phyloP scores from a whole-genome alignment of 179 eudicot species.

The Camellia oleifera region DNA sequence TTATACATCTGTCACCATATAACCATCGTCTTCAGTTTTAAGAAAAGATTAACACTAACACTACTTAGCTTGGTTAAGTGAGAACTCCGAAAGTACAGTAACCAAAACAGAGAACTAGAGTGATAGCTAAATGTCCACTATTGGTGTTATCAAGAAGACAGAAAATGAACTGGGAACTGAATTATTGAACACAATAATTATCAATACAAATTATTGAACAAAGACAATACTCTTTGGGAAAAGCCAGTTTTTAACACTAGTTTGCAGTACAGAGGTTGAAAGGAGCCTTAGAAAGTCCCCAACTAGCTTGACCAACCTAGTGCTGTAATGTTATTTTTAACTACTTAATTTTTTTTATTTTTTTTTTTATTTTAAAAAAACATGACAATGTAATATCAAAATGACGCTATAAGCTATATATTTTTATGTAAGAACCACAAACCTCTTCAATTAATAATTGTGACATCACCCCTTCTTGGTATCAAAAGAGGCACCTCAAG shows the following conservation, averaged over 20 bases:
- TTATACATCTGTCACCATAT: background rate
- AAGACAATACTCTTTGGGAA: background rate
- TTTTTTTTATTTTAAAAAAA: background rate
- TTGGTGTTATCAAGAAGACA: background rate
- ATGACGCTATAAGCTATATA: background rate
- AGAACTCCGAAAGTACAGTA: background rate
- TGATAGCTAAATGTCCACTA: background rate
- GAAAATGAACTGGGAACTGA: background rate
- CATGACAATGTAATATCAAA: background rate
- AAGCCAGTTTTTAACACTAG: background rate
- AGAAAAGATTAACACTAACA: background rate
- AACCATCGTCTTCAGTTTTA: background rate
- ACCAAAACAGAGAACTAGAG: background rate
- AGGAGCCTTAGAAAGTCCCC: background rate
- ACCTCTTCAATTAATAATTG: slow-evolving; percentile 15
- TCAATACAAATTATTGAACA: background rate
- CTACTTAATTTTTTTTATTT: background rate
- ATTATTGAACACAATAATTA: background rate
- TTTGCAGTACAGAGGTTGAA: background rate
- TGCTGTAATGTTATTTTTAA: background rate
- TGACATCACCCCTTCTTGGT: slow-evolving; percentile 16
- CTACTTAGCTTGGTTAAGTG: background rate
- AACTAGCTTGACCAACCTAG: background rate
- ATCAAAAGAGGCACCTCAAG: slow-evolving; percentile 46
- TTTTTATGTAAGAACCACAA: background rate